A percentile compares a stretch with the other conserved stretches of the same genome.
These are phyloP conservation scores for Verticillium alfalfae DNA, from an alignment of 2,329 filamentous ascomycete species.

Conservation along the genomic window DNA sequence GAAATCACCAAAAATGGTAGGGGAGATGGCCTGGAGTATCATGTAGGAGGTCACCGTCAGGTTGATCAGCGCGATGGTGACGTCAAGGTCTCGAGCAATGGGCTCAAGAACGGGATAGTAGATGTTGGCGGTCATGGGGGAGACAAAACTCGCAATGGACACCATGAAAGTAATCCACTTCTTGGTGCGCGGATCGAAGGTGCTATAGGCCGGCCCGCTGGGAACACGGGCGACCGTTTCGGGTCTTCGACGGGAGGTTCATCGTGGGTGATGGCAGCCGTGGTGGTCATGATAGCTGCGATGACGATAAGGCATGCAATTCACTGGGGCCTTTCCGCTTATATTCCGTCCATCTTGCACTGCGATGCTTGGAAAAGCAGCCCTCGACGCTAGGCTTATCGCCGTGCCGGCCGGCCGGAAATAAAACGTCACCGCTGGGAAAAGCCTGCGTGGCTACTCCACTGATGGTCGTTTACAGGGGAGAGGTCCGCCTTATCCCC, in stretches of 20 bases:
- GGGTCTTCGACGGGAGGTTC: slow-evolving; percentile 12
- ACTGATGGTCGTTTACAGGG: too few species aligned
- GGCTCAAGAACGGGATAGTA: slow-evolving; percentile 39
- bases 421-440: too few species aligned
- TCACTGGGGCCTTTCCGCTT: too few species aligned
- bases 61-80: slow-evolving; percentile 36
- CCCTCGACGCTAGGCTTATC: too few species aligned
- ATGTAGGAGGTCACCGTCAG: slow-evolving; percentile 54
- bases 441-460: too few species aligned
- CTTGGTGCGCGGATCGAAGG: slow-evolving; percentile 33
- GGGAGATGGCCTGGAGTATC: slow-evolving; percentile 58
- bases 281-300: neutral
- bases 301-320: too few species aligned
- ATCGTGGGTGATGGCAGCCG: neutral
- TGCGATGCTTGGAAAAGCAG: too few species aligned
- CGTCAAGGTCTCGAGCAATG: slow-evolving; percentile 30
- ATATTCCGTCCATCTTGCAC: too few species aligned
- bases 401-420: too few species aligned
- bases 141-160: slow-evolving; percentile 46
- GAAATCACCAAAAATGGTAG: slow-evolving; percentile 56
- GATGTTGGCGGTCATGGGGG: slow-evolving; percentile 55
- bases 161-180: slow-evolving; percentile 49
- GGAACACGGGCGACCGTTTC: slow-evolving; percentile 13
- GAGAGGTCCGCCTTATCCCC: too few species aligned
- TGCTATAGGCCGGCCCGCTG: slow-evolving; percentile 27